Conservation (phyloP, 1,139 yeast species). For the Pichia sp. region DNA sequence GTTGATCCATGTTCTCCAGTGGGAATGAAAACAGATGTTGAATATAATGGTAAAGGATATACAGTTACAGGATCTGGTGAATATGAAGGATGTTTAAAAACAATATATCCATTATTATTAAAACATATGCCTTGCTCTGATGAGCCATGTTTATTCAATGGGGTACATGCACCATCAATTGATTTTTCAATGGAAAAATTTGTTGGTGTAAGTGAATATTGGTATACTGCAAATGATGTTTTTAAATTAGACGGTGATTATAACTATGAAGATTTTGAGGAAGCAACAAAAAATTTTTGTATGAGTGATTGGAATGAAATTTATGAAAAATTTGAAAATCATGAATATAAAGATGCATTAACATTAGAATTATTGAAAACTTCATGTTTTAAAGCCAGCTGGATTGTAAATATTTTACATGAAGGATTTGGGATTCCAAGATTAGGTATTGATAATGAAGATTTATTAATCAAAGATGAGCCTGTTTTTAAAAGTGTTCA, state of each 20-base stretch:
- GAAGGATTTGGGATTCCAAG: slow-evolving; percentile 76
- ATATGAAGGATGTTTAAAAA: slow-evolving; percentile 58
- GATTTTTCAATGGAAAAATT: slow-evolving; percentile 67
- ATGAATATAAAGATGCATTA: slow-evolving; percentile 44
- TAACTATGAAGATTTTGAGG: slow-evolving; percentile 53
- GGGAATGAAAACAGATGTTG: slow-evolving; percentile 42
- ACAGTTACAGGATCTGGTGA: slow-evolving; percentile 59
- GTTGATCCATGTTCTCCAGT: slow-evolving; percentile 69
- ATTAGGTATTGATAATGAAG: slow-evolving; percentile 42
- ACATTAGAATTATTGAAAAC: slow-evolving; percentile 46
- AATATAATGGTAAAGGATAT: slow-evolving; percentile 40
- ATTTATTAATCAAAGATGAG: slow-evolving; percentile 19
- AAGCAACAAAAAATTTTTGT: slow-evolving; percentile 57
- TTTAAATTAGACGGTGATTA: slow-evolving; percentile 75
- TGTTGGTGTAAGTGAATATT: slow-evolving; percentile 75
- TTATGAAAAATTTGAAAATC: slow-evolving; percentile 42
- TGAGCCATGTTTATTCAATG: slow-evolving; percentile 72
- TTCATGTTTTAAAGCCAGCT: slow-evolving; percentile 77
- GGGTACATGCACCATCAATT: slow-evolving; percentile 70
- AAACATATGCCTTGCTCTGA: slow-evolving; percentile 70
- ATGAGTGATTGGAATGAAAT: slow-evolving; percentile 57
- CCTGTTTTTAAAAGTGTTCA: slow-evolving; percentile 57
- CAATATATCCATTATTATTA: slow-evolving; percentile 63
- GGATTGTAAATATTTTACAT: slow-evolving; percentile 72
- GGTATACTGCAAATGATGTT: slow-evolving; percentile 82